Evolutionary conservation across 345 rosid genomes (phyloP), one percentile per base, ranked within the genome.

Genomic region (Eutrema japonicum): DNA sequence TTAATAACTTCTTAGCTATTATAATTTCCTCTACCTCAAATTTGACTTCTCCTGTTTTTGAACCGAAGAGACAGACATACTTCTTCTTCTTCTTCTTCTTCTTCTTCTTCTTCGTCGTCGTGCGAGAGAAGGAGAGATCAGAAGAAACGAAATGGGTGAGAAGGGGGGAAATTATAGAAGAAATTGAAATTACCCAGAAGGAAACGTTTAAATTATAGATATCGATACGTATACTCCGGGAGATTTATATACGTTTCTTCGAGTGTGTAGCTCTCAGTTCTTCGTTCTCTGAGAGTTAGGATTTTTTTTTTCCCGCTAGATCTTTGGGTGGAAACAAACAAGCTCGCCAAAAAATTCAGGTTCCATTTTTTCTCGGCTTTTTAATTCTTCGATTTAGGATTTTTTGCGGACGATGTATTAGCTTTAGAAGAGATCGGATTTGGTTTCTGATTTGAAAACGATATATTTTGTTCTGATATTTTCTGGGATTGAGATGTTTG

Each of bases 321-420:
- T 75, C 79, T 75, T 75, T 75, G 16, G 42, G 64, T 47, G 50
- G 59, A 36, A 63, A n/a, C 64, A 36, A 46, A 69, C 30, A 76
- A 76, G 79, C 66, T 74, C 72, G 52, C 65, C 6, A 13, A n/a
- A n/a, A n/a, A 46, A 1, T 69, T 26, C 73, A 76, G 79, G 75
- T 76, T 62, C 18, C 7, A 62, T 46, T 68, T 64, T 72, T 75
- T 55, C 51, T 69, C 43, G 4, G 14, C 3, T 33, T 30, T 32
- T 48, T 3, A 10, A 14, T 52, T 68, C 30, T 32, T 27, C 16
- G 46, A 63, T 35, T 58, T 10, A 32, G 3, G n/a, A n/a, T n/a
- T n/a, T n/a, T n/a, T n/a, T 32, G 33, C 3, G 40, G 49, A 13
- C 49, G 37, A 36, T 65, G 49, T 4, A 18, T 38, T n/a, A 52